Percentiles rank a stretch among this genome's conserved stretches.
These are phyloP conservation scores for Ceratobasidium sp. DNA, from an alignment of 1,284 basidiomycete species.

Conservation along the genomic window DNA sequence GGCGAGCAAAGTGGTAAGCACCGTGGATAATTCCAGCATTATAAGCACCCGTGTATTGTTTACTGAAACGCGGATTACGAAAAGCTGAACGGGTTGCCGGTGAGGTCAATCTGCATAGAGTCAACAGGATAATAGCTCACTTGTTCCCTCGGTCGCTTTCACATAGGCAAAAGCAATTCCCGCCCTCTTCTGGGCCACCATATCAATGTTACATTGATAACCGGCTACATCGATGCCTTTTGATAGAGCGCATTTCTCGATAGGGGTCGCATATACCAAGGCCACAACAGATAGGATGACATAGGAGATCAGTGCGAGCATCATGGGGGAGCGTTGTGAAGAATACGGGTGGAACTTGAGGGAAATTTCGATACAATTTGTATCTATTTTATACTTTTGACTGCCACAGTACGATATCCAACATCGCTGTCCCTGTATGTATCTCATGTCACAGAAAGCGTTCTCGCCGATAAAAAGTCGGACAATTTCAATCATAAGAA, in stretches of 20 bases:
- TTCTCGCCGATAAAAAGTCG: background rate
- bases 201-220: constrained; percentile 68
- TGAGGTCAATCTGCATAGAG: background rate
- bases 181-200: constrained; percentile 67
- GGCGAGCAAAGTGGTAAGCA: constrained; percentile 72
- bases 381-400: background rate
- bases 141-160: constrained; percentile 78
- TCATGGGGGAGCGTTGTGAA: constrained; percentile 6
- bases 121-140: constrained; percentile 54
- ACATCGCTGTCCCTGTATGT: background rate
- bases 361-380: background rate
- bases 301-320: background rate
- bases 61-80: constrained; percentile 61
- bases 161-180: constrained; percentile 73
- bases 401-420: background rate
- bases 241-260: constrained; percentile 56
- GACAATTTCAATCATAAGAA: background rate
- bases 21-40: constrained; percentile 70
- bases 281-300: constrained; percentile 2
- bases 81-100: constrained; percentile 52
- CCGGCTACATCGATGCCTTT: constrained; percentile 64
- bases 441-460: background rate
- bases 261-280: constrained; percentile 46
- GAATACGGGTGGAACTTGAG: background rate
- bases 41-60: constrained; percentile 68